Conservation (phyloP, 2,329 filamentous ascomycete genomes). For the Trichophyton simii region DNA sequence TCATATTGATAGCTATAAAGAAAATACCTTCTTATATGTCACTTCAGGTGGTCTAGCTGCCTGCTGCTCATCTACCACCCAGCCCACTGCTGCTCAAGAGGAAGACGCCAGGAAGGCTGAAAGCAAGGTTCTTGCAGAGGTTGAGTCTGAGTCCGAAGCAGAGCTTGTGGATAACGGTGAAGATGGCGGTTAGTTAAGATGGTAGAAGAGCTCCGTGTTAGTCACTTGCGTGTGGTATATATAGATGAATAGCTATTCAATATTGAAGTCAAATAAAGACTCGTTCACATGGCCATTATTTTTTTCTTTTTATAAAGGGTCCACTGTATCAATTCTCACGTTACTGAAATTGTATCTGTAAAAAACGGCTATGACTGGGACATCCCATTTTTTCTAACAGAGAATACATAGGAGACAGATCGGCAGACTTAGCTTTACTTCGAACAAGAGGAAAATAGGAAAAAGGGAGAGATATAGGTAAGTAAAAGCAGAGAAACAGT, state of each 20-base stretch:
- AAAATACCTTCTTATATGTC: conserved; percentile 61
- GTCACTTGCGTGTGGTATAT: no score
- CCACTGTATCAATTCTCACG: no score
- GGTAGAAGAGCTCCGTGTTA: no score
- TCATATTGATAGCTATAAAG: conserved; percentile 62
- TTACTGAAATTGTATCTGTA: conserved; percentile 1
- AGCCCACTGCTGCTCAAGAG: conserved; percentile 6
- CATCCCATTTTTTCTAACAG: neutral
- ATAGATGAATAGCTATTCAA: no score
- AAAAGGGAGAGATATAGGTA: neutral
- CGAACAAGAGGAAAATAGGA: neutral
- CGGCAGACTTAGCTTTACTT: neutral
- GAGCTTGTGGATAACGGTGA: conserved; percentile 14
- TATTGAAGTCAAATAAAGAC: no score
- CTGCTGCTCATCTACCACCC: conserved; percentile 14
- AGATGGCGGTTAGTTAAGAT: conserved; percentile 13
- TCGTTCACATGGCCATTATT: no score
- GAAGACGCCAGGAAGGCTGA: conserved; percentile 19
- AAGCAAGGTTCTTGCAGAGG: conserved; percentile 19
- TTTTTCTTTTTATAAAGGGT: no score
- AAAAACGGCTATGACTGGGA: neutral
- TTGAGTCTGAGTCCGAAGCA: conserved; percentile 17
- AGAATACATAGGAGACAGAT: neutral
- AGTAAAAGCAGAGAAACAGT: neutral
- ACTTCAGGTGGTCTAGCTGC: conserved; percentile 57